Conservation (phyloP, 192 early-diverging fungal genomes). For the Backusella macrospora region DNA sequence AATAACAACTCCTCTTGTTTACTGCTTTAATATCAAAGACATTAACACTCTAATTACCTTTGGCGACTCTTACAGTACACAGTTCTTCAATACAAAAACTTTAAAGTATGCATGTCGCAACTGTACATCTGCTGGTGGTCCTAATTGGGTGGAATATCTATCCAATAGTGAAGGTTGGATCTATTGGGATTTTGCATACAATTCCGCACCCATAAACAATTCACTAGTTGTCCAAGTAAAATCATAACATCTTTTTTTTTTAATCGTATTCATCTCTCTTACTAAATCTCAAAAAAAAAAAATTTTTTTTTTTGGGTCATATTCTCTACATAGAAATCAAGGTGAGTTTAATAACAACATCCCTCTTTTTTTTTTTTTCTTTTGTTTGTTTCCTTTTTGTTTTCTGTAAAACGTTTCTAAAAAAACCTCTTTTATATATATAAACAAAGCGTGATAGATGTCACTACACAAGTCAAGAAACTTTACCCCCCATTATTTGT, state of each 20-base stretch:
- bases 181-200: constrained; percentile 28
- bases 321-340: background rate
- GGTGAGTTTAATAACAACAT: background rate
- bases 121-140: constrained; percentile 18
- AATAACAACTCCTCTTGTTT: background rate
- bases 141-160: constrained; percentile 31
- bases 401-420: constrained; percentile 1
- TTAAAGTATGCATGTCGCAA: constrained; percentile 12
- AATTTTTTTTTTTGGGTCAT: no score
- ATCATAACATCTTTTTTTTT: background rate
- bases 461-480: constrained; percentile 16
- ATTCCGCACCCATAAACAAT: constrained; percentile 24
- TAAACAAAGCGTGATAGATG: constrained; percentile 23
- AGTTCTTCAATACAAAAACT: constrained; percentile 7
- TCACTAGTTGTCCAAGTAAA: constrained; percentile 17
- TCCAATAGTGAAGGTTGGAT: background rate
- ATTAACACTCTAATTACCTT: constrained; percentile 23
- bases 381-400: no score
- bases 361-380: no score
- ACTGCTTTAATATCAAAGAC: constrained; percentile 1
- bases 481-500: constrained; percentile 19
- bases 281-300: background rate
- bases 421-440: background rate
- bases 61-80: constrained; percentile 29
- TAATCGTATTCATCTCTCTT: no score